phyloP scores from a whole-genome alignment of 2,329 filamentous ascomycete genomes.

The Fusarium circinatum region DNA sequence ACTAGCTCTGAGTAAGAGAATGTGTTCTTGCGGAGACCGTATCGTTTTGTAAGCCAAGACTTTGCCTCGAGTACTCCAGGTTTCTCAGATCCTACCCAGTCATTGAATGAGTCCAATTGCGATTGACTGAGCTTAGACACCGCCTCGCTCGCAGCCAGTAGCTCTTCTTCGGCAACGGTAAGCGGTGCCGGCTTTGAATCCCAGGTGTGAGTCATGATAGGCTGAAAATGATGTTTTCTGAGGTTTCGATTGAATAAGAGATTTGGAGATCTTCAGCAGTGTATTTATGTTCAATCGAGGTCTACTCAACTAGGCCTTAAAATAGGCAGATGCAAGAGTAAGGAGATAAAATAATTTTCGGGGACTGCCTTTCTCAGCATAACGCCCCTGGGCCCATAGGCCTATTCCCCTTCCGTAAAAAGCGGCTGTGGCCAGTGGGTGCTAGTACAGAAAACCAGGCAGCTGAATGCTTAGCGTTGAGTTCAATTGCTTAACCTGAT shows the following conservation, averaged over 20 bases:
- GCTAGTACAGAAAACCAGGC: not conserved
- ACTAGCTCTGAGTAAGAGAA: not conserved
- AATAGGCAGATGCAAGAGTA: not conserved
- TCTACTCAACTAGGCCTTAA: fast-evolving
- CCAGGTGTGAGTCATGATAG: not conserved
- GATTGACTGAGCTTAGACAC: not conserved
- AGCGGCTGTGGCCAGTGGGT: not conserved
- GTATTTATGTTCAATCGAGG: not conserved
- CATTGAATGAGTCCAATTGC: not conserved
- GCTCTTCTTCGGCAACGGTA: not conserved
- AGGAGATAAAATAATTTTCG: not conserved
- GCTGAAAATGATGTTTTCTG: not conserved
- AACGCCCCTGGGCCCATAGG: not conserved
- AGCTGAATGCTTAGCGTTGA: not conserved
- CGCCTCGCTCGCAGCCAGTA: not conserved
- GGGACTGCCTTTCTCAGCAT: not conserved
- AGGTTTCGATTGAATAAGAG: fast-evolving
- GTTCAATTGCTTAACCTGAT: not conserved
- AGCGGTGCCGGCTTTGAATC: not conserved
- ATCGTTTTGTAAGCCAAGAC: not conserved
- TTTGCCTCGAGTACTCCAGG: not conserved
- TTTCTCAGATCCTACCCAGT: not conserved
- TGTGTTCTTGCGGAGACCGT: not conserved
- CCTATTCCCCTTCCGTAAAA: not conserved
- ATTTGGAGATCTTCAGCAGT: fast-evolving